These are phyloP conservation scores for Striga hermonthica DNA, from an alignment of 305 asterid genomes.

Conservation along the genomic window DNA sequence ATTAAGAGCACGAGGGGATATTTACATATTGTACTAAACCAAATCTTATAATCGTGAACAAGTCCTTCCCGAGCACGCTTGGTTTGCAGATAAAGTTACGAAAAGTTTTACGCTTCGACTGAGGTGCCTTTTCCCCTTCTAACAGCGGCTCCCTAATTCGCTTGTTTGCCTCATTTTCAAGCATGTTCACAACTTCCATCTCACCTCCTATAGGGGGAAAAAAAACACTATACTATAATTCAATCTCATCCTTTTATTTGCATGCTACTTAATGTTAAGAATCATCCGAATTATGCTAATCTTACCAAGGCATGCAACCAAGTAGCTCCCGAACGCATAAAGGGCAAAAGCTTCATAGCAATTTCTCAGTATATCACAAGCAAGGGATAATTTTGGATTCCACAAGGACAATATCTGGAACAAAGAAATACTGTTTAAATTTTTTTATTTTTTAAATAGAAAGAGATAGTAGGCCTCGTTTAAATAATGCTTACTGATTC, in stretches of 20 bases:
- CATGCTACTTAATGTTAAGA: no score
- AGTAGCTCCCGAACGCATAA: constrained; percentile 94
- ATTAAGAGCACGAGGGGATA: constrained; percentile 2
- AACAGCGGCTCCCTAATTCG: constrained; percentile 61
- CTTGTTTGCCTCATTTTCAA: constrained; percentile 63
- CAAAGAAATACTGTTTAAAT: neutral
- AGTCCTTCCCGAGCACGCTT: constrained; percentile 54
- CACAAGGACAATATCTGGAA: constrained; percentile 79
- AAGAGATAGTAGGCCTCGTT: no score
- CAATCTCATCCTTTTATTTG: no score
- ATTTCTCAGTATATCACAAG: constrained; percentile 84
- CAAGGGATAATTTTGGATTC: constrained; percentile 63
- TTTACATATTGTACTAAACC: constrained; percentile 91
- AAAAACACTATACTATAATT: neutral
- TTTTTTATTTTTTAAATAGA: no score
- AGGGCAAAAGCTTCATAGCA: constrained; percentile 94
- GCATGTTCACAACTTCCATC: constrained; percentile 48
- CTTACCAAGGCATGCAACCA: constrained; percentile 93
- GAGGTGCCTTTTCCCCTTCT: constrained; percentile 40
- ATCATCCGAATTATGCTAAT: neutral
- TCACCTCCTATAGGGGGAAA: constrained; percentile 80
- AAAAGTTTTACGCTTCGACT: constrained; percentile 35
- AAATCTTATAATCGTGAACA: constrained; percentile 67
- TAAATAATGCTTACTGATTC: constrained; percentile 61
- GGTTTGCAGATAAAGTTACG: constrained; percentile 62